A percentile compares a stretch with the other conserved stretches of the same genome.
These are phyloP conservation scores for Lepidium aucheri DNA, from an alignment of 345 rosid species.

Conservation along the genomic window DNA sequence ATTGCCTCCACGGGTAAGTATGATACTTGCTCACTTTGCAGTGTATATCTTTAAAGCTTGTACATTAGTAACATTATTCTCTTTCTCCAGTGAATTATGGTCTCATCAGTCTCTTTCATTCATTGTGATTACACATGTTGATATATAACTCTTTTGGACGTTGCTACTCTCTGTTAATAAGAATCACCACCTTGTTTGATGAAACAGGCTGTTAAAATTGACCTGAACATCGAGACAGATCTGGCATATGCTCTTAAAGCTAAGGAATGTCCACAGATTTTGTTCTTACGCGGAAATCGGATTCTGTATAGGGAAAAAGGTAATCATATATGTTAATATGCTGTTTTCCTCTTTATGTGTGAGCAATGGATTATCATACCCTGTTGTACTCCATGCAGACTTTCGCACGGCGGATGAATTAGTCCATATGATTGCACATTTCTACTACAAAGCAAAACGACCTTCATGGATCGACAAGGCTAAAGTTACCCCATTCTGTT, in stretches of 20 bases:
- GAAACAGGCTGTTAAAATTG: constrained; percentile 74
- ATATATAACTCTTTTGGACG: neutral
- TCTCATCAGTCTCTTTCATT: neutral
- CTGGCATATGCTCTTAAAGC: constrained; percentile 92
- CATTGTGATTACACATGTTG: neutral
- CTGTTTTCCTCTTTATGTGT: neutral
- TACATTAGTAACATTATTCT: neutral
- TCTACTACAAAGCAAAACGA: constrained; percentile 86
- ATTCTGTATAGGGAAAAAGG: constrained; percentile 80
- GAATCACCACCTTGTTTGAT: neutral
- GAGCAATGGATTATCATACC: neutral
- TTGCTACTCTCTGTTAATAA: neutral
- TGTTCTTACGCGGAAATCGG: constrained; percentile 66
- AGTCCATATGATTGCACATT: constrained; percentile 84
- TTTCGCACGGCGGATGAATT: constrained; percentile 67
- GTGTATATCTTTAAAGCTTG: neutral
- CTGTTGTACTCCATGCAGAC: constrained; percentile 35
- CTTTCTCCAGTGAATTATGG: neutral
- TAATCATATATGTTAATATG: constrained; percentile 5
- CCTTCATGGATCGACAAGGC: constrained; percentile 60
- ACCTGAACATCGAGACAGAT: constrained; percentile 82
- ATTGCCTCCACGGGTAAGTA: constrained; percentile 77
- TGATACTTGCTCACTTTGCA: neutral
- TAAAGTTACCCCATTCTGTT: constrained; percentile 26
- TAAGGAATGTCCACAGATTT: constrained; percentile 69